These are phyloP conservation scores for maize (Zea mays) DNA, from an alignment of 176 grass and related monocot species.

Conservation along the genomic window Zm-B73-REFERENCE-NAM-5.0 NC_050105.1:131828501-131829000, in stretches of 20 bases:
- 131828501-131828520: slow-evolving; percentile 15
- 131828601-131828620: slow-evolving; percentile 76
- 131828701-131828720: slow-evolving; percentile 13
- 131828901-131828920: slow-evolving; percentile 46
- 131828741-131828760: slow-evolving; percentile 2
- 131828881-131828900: slow-evolving; percentile 53
- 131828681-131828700: slow-evolving; percentile 60
- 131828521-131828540: slow-evolving; percentile 1
- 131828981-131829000: neutral
- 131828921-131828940: slow-evolving; percentile 9
- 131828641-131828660: slow-evolving; percentile 73
- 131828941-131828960: neutral
- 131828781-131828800: slow-evolving; percentile 71
- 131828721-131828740: slow-evolving; percentile 5
- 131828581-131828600: slow-evolving; percentile 94
- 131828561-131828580: slow-evolving; percentile 27
- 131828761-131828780: slow-evolving; percentile 88
- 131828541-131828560: slow-evolving; percentile 13
- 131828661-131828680: slow-evolving; percentile 82
- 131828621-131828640: slow-evolving; percentile 80
- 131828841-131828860: slow-evolving; percentile 38
- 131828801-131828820: slow-evolving; percentile 50
- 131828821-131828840: slow-evolving; percentile 59
- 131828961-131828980: slow-evolving; percentile 8
- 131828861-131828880: slow-evolving; percentile 50